Percentiles rank a stretch among this genome's conserved stretches.
phyloP scores from a whole-genome alignment of 768 basidiomycete species.

The Auricularia sp. region DNA sequence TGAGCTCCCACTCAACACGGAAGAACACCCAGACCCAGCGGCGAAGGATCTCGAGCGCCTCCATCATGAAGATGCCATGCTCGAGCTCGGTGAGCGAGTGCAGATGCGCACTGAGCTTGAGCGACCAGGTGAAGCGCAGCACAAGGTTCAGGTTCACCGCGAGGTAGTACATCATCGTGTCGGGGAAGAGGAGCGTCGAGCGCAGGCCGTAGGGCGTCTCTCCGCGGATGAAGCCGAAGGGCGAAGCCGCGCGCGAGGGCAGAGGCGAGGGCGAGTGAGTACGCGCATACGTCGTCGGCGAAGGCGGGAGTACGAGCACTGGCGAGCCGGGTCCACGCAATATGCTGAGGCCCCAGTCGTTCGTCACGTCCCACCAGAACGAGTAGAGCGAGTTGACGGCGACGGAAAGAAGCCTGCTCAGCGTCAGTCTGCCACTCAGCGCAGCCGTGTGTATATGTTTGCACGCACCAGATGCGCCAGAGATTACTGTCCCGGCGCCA shows the following conservation, averaged over 20 bases:
- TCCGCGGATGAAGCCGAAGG: not conserved
- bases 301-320: slow-evolving; percentile 18
- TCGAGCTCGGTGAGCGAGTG: slow-evolving; percentile 74
- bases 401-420: slow-evolving; percentile 67
- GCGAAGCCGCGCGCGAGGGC: slow-evolving; percentile 7
- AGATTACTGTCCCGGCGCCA: slow-evolving; percentile 73
- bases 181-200: slow-evolving; percentile 61
- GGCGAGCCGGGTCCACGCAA: slow-evolving; percentile 27
- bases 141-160: slow-evolving; percentile 74
- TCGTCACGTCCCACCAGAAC: slow-evolving; percentile 98
- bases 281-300: slow-evolving; percentile 8
- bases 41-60: slow-evolving; percentile 78
- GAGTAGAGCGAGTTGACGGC: slow-evolving; percentile 86
- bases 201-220: slow-evolving; percentile 60
- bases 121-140: slow-evolving; percentile 86
- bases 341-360: slow-evolving; percentile 91
- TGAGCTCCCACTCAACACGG: slow-evolving; percentile 92
- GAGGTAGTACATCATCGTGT: slow-evolving; percentile 71
- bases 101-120: slow-evolving; percentile 81
- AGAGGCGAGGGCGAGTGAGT: not conserved
- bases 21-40: slow-evolving; percentile 99
- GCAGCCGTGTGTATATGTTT: not conserved
- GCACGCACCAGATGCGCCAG: slow-evolving; percentile 72
- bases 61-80: slow-evolving; percentile 77
- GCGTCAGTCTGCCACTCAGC: slow-evolving; percentile 1